Evolutionary conservation across 345 rosid species (phyloP).

Genomic region (Draba incana): DNA sequence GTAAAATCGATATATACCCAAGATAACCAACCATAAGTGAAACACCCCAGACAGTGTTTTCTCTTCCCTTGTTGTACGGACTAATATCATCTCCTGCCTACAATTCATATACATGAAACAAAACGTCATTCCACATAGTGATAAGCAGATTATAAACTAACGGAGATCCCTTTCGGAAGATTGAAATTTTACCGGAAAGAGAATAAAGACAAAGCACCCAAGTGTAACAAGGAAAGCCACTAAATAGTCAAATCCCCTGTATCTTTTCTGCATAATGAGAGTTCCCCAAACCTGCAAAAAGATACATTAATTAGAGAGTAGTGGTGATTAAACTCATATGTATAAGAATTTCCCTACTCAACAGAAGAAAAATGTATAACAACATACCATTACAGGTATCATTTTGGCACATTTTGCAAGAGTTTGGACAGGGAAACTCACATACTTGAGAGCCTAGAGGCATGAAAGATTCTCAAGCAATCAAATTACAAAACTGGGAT

Average conservation of each 20-base stretch:
- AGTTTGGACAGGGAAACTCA: conserved; percentile 94
- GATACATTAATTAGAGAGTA: conserved; percentile 6
- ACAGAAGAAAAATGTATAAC: neutral
- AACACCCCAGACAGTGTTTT: conserved; percentile 93
- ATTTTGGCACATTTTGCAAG: conserved; percentile 96
- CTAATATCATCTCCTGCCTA: conserved; percentile 84
- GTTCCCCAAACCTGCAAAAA: conserved; percentile 78
- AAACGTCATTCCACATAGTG: conserved; percentile 7
- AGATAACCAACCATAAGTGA: conserved; percentile 92
- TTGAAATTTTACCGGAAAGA: conserved; percentile 68
- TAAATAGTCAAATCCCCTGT: conserved; percentile 79
- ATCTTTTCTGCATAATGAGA: conserved; percentile 89
- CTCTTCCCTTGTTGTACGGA: conserved; percentile 86
- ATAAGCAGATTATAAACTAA: neutral
- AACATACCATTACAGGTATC: conserved; percentile 95
- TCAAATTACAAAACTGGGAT: neutral
- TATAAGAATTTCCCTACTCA: neutral
- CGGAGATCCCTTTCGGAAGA: neutral
- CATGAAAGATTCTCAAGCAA: conserved; percentile 24
- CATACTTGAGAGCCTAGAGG: conserved; percentile 89
- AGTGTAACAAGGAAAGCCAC: conserved; percentile 84
- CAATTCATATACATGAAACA: conserved; percentile 37
- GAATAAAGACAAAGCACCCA: conserved; percentile 88
- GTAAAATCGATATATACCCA: conserved; percentile 56
- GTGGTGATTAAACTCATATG: neutral